These are phyloP conservation scores for Saitozyma sp. DNA, from an alignment of 768 basidiomycete species.

Conservation along the genomic window DNA sequence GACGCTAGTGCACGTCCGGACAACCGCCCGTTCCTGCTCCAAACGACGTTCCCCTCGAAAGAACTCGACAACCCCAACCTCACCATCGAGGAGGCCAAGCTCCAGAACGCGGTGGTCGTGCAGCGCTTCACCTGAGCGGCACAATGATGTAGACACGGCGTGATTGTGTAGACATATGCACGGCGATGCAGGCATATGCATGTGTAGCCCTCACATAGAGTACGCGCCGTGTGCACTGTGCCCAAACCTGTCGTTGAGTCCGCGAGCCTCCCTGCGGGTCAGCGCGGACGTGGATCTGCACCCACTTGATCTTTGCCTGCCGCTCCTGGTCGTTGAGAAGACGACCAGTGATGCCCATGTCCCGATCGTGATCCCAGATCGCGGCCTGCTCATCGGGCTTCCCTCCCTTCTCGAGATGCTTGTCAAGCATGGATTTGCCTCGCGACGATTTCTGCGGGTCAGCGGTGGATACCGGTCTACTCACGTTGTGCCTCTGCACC, in stretches of 20 bases:
- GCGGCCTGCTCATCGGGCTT: slow-evolving; percentile 59
- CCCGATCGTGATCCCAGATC: slow-evolving; percentile 90
- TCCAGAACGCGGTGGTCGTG: slow-evolving; percentile 80
- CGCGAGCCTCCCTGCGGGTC: slow-evolving; percentile 44
- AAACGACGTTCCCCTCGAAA: slow-evolving; percentile 84
- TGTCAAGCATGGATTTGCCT: slow-evolving; percentile 45
- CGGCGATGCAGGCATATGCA: background rate
- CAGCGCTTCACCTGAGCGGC: slow-evolving; percentile 60
- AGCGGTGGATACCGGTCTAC: slow-evolving; percentile 8
- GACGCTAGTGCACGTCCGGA: slow-evolving; percentile 57
- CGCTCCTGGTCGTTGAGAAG: slow-evolving; percentile 87
- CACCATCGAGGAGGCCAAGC: slow-evolving; percentile 71
- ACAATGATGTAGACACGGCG: background rate
- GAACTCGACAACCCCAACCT: slow-evolving; percentile 64
- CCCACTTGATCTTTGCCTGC: slow-evolving; percentile 64
- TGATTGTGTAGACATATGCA: background rate
- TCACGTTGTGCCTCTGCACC: slow-evolving; percentile 67
- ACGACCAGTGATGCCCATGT: slow-evolving; percentile 83
- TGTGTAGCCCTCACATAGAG: slow-evolving; percentile 22
- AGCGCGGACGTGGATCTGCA: background rate
- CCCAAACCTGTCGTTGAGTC: slow-evolving; percentile 80
- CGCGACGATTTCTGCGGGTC: slow-evolving; percentile 19
- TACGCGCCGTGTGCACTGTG: slow-evolving; percentile 53
- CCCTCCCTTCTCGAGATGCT: slow-evolving; percentile 43
- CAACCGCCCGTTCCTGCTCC: slow-evolving; percentile 69